These are phyloP conservation scores for Paramyrothecium sp. DNA, from an alignment of 2,329 filamentous ascomycete species.

Conservation along the genomic window DNA sequence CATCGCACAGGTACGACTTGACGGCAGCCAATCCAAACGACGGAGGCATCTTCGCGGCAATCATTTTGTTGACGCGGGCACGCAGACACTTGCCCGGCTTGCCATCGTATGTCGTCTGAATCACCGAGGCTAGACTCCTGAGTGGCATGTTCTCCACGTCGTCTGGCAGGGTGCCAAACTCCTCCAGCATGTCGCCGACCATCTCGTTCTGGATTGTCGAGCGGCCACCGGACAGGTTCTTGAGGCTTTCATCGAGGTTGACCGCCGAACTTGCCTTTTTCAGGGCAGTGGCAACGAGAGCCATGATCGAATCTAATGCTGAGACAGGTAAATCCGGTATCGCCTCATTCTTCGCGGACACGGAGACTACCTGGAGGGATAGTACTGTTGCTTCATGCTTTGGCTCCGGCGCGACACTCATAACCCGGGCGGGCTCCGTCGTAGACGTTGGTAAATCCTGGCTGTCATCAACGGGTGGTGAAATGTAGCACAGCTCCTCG, in stretches of 20 bases:
- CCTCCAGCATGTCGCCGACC: slow-evolving; percentile 93
- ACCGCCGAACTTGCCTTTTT: background rate
- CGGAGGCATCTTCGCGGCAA: slow-evolving; percentile 99
- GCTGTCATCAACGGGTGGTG: too few species aligned
- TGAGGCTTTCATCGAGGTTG: background rate
- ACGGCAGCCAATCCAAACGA: slow-evolving; percentile 98
- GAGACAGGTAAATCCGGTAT: slow-evolving; percentile 87
- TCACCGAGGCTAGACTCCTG: slow-evolving; percentile 89
- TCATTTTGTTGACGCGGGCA: slow-evolving; percentile 87
- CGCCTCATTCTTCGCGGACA: slow-evolving; percentile 98
- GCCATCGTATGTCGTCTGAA: slow-evolving; percentile 98
- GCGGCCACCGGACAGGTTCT: slow-evolving; percentile 68
- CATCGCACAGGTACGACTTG: slow-evolving; percentile 89
- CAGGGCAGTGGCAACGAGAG: slow-evolving; percentile 87
- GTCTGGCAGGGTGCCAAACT: slow-evolving; percentile 96
- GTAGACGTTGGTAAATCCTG: too few species aligned
- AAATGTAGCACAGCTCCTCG: too few species aligned
- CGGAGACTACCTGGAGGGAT: too few species aligned
- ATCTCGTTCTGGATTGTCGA: slow-evolving; percentile 99
- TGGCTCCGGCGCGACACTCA: too few species aligned
- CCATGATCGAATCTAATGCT: slow-evolving; percentile 95
- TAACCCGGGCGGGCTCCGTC: too few species aligned
- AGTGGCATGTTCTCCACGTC: slow-evolving; percentile 97
- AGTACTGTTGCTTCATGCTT: too few species aligned
- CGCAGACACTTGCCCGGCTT: slow-evolving; percentile 96